These are phyloP conservation scores for Septoria linicola DNA, from an alignment of 2,329 filamentous ascomycete species.

Conservation along the genomic window DNA sequence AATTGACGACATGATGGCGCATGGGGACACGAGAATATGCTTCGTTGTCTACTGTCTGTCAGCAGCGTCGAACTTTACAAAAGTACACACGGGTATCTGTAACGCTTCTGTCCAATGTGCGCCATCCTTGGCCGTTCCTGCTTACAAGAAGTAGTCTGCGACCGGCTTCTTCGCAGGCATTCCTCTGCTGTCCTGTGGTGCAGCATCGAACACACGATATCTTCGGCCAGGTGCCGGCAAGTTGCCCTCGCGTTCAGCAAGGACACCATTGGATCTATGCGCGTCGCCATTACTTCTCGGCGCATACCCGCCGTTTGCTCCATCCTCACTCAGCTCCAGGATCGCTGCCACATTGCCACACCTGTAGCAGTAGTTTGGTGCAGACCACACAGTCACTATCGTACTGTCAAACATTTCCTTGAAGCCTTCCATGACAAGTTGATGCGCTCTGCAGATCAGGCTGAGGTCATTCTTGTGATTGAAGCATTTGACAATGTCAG, in stretches of 20 bases:
- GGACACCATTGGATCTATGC: constrained; percentile 47
- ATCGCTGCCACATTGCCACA: constrained; percentile 74
- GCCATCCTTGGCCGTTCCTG: neutral
- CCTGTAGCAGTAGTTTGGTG: constrained; percentile 43
- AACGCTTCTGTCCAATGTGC: constrained; percentile 13
- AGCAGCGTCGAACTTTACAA: too few relatives aligned
- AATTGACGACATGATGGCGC: constrained; percentile 8
- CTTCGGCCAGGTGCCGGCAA: constrained; percentile 74
- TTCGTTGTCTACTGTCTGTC: too few relatives aligned
- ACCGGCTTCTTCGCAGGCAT: constrained; percentile 99
- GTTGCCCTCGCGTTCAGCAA: constrained; percentile 46
- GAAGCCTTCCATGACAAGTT: constrained; percentile 98
- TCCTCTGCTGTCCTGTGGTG: constrained; percentile 89
- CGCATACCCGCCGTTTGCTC: constrained; percentile 51
- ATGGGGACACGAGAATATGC: too few relatives aligned
- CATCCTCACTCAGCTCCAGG: constrained; percentile 86
- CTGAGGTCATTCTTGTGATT: constrained; percentile 92
- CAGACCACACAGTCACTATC: constrained; percentile 89
- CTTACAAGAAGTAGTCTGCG: constrained; percentile 84
- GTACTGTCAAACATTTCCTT: constrained; percentile 98
- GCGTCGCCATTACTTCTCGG: constrained; percentile 66
- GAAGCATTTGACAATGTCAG: constrained; percentile 93
- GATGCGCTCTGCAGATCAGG: constrained; percentile 89
- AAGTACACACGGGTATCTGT: constrained; percentile 18
- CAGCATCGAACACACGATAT: constrained; percentile 94